phyloP scores from a whole-genome alignment of 1,139 yeast species.

The Petasospora rhodanensis region DNA sequence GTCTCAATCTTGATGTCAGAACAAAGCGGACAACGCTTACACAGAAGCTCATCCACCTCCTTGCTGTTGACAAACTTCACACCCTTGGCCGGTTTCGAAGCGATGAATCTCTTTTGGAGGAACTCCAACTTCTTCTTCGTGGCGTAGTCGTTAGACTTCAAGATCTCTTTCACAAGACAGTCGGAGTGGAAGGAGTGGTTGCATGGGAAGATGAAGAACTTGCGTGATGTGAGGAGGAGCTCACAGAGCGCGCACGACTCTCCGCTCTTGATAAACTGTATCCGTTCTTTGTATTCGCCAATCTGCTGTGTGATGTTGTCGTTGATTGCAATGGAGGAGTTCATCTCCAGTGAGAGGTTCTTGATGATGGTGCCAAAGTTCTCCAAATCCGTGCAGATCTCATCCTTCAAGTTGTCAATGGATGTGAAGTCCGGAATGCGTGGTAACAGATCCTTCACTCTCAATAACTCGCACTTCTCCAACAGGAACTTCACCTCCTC shows the following conservation, averaged over 20 bases:
- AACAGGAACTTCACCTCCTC: slow-evolving; percentile 36
- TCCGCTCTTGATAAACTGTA: slow-evolving; percentile 71
- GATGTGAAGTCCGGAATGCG: slow-evolving; percentile 79
- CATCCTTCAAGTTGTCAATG: slow-evolving; percentile 79
- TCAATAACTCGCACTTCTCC: slow-evolving; percentile 51
- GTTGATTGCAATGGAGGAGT: slow-evolving; percentile 63
- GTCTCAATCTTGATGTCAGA: slow-evolving; percentile 69
- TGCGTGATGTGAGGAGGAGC: slow-evolving; percentile 62
- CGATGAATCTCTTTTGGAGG: slow-evolving; percentile 39
- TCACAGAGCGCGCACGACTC: slow-evolving; percentile 75
- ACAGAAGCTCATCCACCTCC: slow-evolving; percentile 53
- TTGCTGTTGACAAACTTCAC: slow-evolving; percentile 26
- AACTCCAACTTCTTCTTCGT: slow-evolving; percentile 58
- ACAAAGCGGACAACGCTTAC: slow-evolving; percentile 74
- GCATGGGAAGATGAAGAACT: slow-evolving; percentile 84
- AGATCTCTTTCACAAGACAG: slow-evolving; percentile 61
- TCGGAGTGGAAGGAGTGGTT: slow-evolving; percentile 88
- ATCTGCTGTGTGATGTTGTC: slow-evolving; percentile 59
- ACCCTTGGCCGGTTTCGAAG: slow-evolving; percentile 24
- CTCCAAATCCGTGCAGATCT: slow-evolving; percentile 73
- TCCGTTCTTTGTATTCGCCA: slow-evolving; percentile 42
- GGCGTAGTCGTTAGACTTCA: slow-evolving; percentile 63
- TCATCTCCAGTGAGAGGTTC: slow-evolving; percentile 70
- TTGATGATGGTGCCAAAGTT: slow-evolving; percentile 62
- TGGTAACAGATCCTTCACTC: slow-evolving; percentile 79